Base-by-base conservation (phyloP, 352 stramenopile genomes). In the Globisporangium orthogonon region DNA sequence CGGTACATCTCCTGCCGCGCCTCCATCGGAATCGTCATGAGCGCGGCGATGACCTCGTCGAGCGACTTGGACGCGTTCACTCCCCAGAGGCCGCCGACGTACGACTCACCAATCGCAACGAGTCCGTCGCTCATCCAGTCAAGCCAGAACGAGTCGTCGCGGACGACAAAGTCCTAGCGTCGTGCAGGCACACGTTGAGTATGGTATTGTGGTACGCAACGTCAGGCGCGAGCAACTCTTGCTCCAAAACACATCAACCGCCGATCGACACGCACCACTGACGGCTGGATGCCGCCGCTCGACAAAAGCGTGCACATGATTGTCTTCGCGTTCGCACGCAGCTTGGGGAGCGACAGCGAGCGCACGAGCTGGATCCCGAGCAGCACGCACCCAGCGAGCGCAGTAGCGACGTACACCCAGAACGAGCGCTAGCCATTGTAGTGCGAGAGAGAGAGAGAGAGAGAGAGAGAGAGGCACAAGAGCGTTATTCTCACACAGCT, bases 71-170 rank as follows among this genome's bases (percentile, higher is more conserved):
- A 58, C 6, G 76, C 61, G 35, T 85, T 84, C 1, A 76, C 72
- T 9, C 69, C 68, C 81, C 84, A 94, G n/a, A 91, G 59, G 1
- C 79, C 81, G 18, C 76, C 80, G 1, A 94, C 71, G 55, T 91
- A 94, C 1, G 84, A 89, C 52, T 94, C 84, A 7, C 84, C 84
- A 45, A 94, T 94, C 9, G 79, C 79, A 7, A 94, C 71, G 14
- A 94, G 76, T 2, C 84, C 84, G 31, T 91, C 82, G 41, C 79
- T 87, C 81, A 94, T 92, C 84, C 84, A 94, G 61, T 94, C 84
- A 10, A 94, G 65, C 84, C 84, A 94, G 54, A 94, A 88, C 0
- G 80, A 77, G 40, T 90, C 76, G 54, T 91, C 76, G 18, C 78
- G 78, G 9, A 91, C 76, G 28, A 89, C 65, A 69, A 94, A 89